Percentiles rank a stretch among this genome's conserved stretches.
Evolutionary conservation across 805 yeast species (phyloP).

Genomic region (Candida rishiriensis): DNA sequence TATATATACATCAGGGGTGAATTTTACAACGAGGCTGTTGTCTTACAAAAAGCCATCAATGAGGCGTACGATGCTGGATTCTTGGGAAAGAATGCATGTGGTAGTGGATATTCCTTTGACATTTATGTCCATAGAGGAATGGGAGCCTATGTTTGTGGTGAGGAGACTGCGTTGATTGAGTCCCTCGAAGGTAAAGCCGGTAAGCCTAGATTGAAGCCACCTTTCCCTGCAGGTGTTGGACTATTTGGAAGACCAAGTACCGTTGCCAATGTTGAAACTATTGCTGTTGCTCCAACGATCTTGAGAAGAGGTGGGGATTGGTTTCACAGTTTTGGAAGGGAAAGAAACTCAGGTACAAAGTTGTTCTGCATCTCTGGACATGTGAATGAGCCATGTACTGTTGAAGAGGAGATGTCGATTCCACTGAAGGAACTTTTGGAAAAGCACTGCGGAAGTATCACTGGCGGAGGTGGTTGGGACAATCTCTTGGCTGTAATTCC

Average conservation of each 20-base stretch:
- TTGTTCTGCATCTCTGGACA: slow-evolving; percentile 85
- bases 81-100: slow-evolving; percentile 82
- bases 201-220: slow-evolving; percentile 90
- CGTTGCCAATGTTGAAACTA: slow-evolving; percentile 88
- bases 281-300: slow-evolving; percentile 85
- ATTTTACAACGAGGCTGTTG: slow-evolving; percentile 75
- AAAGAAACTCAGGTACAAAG: slow-evolving; percentile 79
- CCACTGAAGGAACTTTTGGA: slow-evolving; percentile 79
- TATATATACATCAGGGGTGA: slow-evolving; percentile 90
- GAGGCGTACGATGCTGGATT: slow-evolving; percentile 81
- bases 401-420: slow-evolving; percentile 91
- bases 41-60: slow-evolving; percentile 75
- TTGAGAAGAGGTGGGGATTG: slow-evolving; percentile 85
- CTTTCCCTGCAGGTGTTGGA: slow-evolving; percentile 94
- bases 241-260: slow-evolving; percentile 88
- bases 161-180: slow-evolving; percentile 86
- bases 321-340: slow-evolving; percentile 82
- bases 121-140: slow-evolving; percentile 84
- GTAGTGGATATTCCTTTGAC: slow-evolving; percentile 80
- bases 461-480: slow-evolving; percentile 88
- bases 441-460: slow-evolving; percentile 86
- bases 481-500: slow-evolving; percentile 84
- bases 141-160: slow-evolving; percentile 94
- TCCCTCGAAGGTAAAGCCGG: slow-evolving; percentile 91
- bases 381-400: slow-evolving; percentile 88